Base-by-base conservation (phyloP, 2,329 filamentous ascomycete species). In the Penicillium sp. region DNA sequence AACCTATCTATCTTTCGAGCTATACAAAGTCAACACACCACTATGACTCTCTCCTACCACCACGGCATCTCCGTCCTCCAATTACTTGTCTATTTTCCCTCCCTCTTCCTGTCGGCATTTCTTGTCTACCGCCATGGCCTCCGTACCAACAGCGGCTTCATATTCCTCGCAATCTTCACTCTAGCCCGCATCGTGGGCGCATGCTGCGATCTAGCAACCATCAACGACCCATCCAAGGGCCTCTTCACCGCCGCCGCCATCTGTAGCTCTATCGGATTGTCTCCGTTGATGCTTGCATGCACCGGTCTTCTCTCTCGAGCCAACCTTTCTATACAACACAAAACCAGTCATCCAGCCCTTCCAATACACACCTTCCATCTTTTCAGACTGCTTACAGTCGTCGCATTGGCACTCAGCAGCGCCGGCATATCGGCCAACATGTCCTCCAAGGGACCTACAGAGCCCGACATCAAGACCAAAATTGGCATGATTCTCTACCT, bases 151-250 rank as follows among this genome's bases (percentile, higher is more conserved):
- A 68, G 73, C 0, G 80, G 79, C 37, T 83, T 79, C 75, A 57
- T 78, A 10, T 81, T 77, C 60, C 69, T 82, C 6, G 58, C 78
- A 40, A 57, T 81, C 28, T 78, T 84, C 60, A 75, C 74, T 27
- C 53, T 80, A 5, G 65, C 75, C 10, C 77, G 81, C 33, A 71
- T 82, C 40, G 59, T 79, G 18, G 80, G 79, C 33, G 67, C 74
- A 6, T 57, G 71, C 37, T 71, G 79, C 50, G 68, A 80, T 53
- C 74, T 83, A 5, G 70, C 75, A 20, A 75, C 76, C 4, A 76
- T 78, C 56, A 63, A 59, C 44, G 53, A 76, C 20, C 74, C 74
- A 3, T 68, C 64, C 1, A 61, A 54, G 4, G 62, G 68, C 12
- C 55, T 68, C 40, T 68, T 78, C 37, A 65, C 68, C 45, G 67